Base-by-base conservation (phyloP, 2,329 filamentous ascomycete genomes). In the Pseudodiploospora longispora region DNA sequence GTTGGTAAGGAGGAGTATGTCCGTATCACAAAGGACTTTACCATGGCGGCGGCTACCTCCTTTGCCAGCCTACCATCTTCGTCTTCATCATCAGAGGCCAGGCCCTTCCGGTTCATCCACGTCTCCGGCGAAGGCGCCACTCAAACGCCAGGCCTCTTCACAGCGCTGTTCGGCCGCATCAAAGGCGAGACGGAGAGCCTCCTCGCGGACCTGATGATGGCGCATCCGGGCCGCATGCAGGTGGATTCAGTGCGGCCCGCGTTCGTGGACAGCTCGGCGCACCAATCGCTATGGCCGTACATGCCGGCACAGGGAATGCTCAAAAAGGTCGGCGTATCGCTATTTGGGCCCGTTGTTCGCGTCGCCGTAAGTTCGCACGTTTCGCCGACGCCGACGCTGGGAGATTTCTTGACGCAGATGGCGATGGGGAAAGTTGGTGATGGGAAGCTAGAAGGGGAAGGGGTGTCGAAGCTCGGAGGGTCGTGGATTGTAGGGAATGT, bases 61-160 rank as follows among this genome's bases (percentile, higher is more conserved):
- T 82, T 86, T 53, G 59, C 70, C 1, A 59, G 59, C 0, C 61
- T 82, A 19, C 8, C 8, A 12, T 9, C 32, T 12, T 34, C 32
- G 32, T 19, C 19, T 19, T 19, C 71, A 3, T 46, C 55, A 0
- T 52, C 57, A 3, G 62, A 63, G 10, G 57, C 63, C 4, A 56
- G 69, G 35, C 75, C 78, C 0, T 82, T 88, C 61, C 78, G 77
- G 41, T 89, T 88, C 59, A 70, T 88, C 50, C 84, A 80, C 56
- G 74, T 89, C 30, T 88, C 84, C 0, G 83, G 81, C 40, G 64
- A 69, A 41, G 79, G 79, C 38, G 75, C 81, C 0, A 82, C 79
- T 1, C 71, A 72, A 12, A 63, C 63, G 1, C 83, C 82, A 0
- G 72, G 73, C 3, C 57, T 60, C 4, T 72, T 81, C 52, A 75